Percentiles rank a stretch among this genome's conserved stretches.
Conservation (phyloP, 1,139 yeast species). For the Yamadazyma trypodendri region DNA sequence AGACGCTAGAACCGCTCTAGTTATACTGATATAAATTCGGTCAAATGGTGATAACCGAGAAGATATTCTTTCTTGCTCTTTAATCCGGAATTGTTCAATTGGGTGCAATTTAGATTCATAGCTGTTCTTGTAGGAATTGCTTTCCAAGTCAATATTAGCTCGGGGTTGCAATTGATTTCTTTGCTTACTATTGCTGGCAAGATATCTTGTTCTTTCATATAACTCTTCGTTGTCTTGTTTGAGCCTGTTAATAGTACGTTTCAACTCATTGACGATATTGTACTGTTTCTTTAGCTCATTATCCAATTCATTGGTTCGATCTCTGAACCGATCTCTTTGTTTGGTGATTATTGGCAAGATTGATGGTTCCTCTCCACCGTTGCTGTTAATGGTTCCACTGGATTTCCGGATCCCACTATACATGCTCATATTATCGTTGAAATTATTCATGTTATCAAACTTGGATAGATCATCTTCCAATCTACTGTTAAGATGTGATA, state of each 20-base stretch:
- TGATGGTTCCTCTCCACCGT: conserved; percentile 21
- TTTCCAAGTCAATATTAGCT: conserved; percentile 53
- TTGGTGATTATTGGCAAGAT: conserved; percentile 88
- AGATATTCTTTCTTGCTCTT: conserved; percentile 74
- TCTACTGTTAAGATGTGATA: conserved; percentile 50
- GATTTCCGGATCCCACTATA: conserved; percentile 57
- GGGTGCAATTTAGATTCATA: conserved; percentile 85
- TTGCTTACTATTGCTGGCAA: conserved; percentile 49
- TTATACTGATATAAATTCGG: conserved; percentile 70
- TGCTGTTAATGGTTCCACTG: conserved; percentile 24
- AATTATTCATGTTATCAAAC: conserved; percentile 43
- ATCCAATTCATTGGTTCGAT: conserved; percentile 78
- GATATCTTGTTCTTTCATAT: conserved; percentile 77
- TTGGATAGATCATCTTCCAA: conserved; percentile 70
- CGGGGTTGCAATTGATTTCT: conserved; percentile 30
- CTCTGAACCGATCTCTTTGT: conserved; percentile 89
- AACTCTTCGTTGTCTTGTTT: conserved; percentile 75
- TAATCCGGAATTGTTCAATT: conserved; percentile 74
- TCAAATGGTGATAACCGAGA: conserved; percentile 77
- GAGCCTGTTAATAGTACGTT: conserved; percentile 60
- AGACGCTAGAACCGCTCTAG: conserved; percentile 73
- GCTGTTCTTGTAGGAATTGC: conserved; percentile 53
- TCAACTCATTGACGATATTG: conserved; percentile 54
- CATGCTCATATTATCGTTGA: conserved; percentile 68
- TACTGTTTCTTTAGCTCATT: conserved; percentile 68